These are phyloP conservation scores for Phytopythium delawarense DNA, from an alignment of 352 stramenopile species.

Conservation along the genomic window DNA sequence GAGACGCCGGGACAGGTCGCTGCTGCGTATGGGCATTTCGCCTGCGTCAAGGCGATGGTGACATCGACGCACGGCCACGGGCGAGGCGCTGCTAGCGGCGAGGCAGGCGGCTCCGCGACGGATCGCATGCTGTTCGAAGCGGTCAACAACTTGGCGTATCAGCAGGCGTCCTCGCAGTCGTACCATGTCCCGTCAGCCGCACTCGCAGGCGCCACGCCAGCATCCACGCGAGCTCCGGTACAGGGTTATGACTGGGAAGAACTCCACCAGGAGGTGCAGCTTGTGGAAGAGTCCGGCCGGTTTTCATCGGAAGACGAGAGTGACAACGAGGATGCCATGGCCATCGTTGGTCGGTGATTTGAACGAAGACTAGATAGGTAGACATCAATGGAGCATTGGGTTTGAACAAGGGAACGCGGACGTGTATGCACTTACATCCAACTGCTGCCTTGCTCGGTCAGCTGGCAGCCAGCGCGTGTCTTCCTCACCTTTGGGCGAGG, in stretches of 20 bases:
- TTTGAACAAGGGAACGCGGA: background rate
- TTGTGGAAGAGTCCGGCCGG: constrained; percentile 67
- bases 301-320: constrained; percentile 71
- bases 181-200: constrained; percentile 8
- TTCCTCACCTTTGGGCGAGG: background rate
- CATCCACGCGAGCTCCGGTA: background rate
- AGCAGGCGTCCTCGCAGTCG: constrained; percentile 32
- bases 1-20: constrained; percentile 50
- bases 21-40: constrained; percentile 32
- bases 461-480: background rate
- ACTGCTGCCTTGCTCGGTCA: constrained; percentile 2
- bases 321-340: constrained; percentile 9
- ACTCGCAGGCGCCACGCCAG: background rate
- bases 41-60: constrained; percentile 28
- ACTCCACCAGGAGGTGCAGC: constrained; percentile 60
- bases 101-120: background rate
- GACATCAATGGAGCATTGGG: background rate
- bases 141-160: constrained; percentile 23
- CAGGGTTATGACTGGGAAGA: constrained; percentile 53
- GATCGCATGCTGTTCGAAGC: constrained; percentile 21
- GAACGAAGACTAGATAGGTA: background rate
- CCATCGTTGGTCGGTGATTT: constrained; percentile 4
- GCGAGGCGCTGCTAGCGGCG: constrained; percentile 25
- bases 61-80: background rate
- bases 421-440: constrained; percentile 3